phyloP scores from a whole-genome alignment of 352 stramenopile genomes.

The Bremia lactucae region DNA sequence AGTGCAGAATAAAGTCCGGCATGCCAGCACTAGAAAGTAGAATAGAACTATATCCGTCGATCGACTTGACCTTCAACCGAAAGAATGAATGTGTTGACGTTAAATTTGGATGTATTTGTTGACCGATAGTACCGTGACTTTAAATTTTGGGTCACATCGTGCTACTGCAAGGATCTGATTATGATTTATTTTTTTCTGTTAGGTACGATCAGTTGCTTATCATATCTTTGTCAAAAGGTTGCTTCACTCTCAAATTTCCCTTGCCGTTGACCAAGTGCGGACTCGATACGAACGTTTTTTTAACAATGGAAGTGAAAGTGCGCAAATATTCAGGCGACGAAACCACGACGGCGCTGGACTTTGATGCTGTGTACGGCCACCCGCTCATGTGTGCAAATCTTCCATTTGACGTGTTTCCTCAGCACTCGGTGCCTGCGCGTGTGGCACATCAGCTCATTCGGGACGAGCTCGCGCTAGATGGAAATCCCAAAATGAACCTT shows the following conservation, averaged over 20 bases:
- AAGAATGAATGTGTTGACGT: conserved; percentile 27
- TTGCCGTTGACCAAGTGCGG: conserved; percentile 3
- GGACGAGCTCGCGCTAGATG: conserved; percentile 84
- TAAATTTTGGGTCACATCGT: no score
- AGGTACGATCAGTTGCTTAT: conserved; percentile 9
- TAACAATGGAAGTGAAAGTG: conserved; percentile 32
- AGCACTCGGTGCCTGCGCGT: conserved; percentile 52
- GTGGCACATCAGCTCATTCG: conserved; percentile 84
- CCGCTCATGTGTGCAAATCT: conserved; percentile 65
- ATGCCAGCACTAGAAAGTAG: conserved; percentile 21
- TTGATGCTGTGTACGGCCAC: conserved; percentile 70
- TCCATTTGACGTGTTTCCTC: conserved; percentile 54
- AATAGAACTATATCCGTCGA: conserved; percentile 2
- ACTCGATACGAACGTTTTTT: no score
- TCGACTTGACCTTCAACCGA: conserved; percentile 7
- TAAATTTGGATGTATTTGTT: background rate
- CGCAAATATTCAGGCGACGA: conserved; percentile 25
- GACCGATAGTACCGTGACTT: no score
- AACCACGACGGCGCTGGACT: conserved; percentile 19
- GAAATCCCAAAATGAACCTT: conserved; percentile 87
- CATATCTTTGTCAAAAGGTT: conserved; percentile 17
- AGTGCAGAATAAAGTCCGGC: conserved; percentile 35
- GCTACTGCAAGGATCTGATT: no score
- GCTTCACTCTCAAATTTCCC: conserved; percentile 22
- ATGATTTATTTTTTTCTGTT: no score